phyloP scores from a whole-genome alignment of 139 green algal species.

The Closterium sp. region DNA sequence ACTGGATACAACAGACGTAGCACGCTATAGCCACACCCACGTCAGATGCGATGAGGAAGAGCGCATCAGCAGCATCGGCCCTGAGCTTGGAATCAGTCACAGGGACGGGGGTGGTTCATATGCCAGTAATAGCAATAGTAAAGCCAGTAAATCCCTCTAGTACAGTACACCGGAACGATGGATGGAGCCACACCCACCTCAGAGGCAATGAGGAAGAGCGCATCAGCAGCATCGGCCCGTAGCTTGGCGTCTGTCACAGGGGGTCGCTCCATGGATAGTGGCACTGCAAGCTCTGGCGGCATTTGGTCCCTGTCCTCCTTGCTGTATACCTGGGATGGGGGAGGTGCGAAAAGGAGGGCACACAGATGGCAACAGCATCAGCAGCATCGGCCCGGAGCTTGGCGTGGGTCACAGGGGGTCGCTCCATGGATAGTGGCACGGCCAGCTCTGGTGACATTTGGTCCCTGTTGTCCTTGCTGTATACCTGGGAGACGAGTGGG shows the following conservation, averaged over 20 bases:
- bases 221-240: constrained; percentile 23
- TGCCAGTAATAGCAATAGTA: too few relatives aligned
- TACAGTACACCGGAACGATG: too few relatives aligned
- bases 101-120: too few relatives aligned
- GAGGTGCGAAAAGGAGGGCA: too few relatives aligned
- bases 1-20: too few relatives aligned
- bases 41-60: not conserved
- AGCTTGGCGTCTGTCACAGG: constrained; percentile 13
- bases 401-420: too few relatives aligned
- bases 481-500: not conserved
- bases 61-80: not conserved
- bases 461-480: constrained; percentile 3
- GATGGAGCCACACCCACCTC: too few relatives aligned
- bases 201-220: constrained; percentile 35
- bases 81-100: not conserved
- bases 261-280: constrained; percentile 2
- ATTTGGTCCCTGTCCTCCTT: constrained; percentile 10
- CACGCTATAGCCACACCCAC: not conserved
- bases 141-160: too few relatives aligned
- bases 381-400: too few relatives aligned
- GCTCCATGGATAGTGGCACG: too few relatives aligned
- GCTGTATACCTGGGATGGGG: constrained; percentile 11
- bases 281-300: constrained; percentile 22
- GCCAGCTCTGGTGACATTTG: constrained; percentile 16
- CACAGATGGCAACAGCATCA: too few relatives aligned